Base-by-base conservation (phyloP, 192 early-diverging fungal genomes). In the Gryganskiella cystojenkinii region DNA sequence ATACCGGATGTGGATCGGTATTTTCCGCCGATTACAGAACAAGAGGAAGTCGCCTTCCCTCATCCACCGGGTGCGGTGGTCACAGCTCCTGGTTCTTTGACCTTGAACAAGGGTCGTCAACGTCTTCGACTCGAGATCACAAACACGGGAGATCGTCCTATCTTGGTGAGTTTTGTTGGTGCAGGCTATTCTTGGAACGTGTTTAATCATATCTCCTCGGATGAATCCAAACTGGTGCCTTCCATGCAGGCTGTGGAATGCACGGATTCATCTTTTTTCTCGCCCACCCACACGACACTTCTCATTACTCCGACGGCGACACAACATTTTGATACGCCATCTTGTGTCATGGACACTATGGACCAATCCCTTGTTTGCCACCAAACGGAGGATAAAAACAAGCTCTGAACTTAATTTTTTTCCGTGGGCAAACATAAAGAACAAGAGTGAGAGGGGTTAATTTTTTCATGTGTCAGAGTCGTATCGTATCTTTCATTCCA, bases 121-220 rank as follows among this genome's bases (percentile, higher is more conserved):
- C 87, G 95, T 5, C 61, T 86, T 46, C 70, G 83, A 3, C 56
- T 99, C 31, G 86, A 82, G 4, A 95, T 99, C 19, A 95, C 90
- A 15, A 99, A 99, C 84, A 88, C 90, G 56, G 97, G 97, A 2
- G 97, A 99, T 79, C 86, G 97, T 28, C 95, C 97, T 6, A 90
- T 99, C 61, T 93, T 98, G 83, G 92, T 91, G 71, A 65, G 68
- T 27, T 8, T 61, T 28, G n/a, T n/a, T n/a, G n/a, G n/a, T n/a
- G n/a, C n/a, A n/a, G n/a, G n/a, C n/a, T n/a, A n/a, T n/a, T n/a
- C n/a, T n/a, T n/a, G n/a, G n/a, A n/a, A n/a, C n/a, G n/a, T n/a
- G n/a, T n/a, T n/a, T n/a, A n/a, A n/a, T n/a, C n/a, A n/a, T n/a
- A n/a, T n/a, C n/a, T n/a, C n/a, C n/a, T n/a, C n/a, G n/a, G n/a